These are phyloP conservation scores for Escallonia rubra DNA, from an alignment of 129 eudicot species.

Conservation along the genomic window DNA sequence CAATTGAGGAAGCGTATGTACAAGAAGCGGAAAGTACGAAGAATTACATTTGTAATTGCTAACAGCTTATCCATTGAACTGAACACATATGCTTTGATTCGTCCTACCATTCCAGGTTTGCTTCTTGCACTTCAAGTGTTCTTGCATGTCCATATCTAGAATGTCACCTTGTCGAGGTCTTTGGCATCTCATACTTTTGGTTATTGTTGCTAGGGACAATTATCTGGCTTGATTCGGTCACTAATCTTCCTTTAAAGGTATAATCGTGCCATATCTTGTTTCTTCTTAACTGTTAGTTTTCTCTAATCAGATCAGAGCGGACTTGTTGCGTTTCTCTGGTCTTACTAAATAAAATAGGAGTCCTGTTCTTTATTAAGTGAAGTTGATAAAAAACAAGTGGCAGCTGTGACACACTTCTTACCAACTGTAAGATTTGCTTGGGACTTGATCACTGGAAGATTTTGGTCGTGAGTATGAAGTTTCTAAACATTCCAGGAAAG, in stretches of 20 bases:
- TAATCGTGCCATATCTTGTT: not conserved
- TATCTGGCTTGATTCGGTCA: conserved; percentile 94
- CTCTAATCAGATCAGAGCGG: too few relatives aligned
- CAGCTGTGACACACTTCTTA: too few relatives aligned
- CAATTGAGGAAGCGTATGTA: conserved; percentile 85
- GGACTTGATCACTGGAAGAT: too few relatives aligned
- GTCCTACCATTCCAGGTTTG: conserved; percentile 89
- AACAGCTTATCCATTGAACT: conserved; percentile 75
- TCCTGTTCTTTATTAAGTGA: too few relatives aligned
- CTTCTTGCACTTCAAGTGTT: conserved; percentile 5
- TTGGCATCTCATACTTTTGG: conserved; percentile 14
- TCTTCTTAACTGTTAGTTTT: too few relatives aligned
- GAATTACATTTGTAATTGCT: conserved; percentile 62
- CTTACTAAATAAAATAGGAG: too few relatives aligned
- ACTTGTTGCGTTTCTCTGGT: too few relatives aligned
- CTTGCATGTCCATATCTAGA: not conserved
- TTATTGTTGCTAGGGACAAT: conserved; percentile 47
- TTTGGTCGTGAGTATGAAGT: too few relatives aligned
- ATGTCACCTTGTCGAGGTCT: not conserved
- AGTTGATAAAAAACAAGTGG: too few relatives aligned
- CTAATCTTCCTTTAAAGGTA: conserved; percentile 91
- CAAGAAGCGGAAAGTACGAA: conserved; percentile 81
- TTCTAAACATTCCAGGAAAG: too few relatives aligned
- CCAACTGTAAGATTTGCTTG: too few relatives aligned
- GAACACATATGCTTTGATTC: conserved; percentile 84